Conservation (phyloP, 1,284 basidiomycete genomes). For the Apiotrichum sp. region DNA sequence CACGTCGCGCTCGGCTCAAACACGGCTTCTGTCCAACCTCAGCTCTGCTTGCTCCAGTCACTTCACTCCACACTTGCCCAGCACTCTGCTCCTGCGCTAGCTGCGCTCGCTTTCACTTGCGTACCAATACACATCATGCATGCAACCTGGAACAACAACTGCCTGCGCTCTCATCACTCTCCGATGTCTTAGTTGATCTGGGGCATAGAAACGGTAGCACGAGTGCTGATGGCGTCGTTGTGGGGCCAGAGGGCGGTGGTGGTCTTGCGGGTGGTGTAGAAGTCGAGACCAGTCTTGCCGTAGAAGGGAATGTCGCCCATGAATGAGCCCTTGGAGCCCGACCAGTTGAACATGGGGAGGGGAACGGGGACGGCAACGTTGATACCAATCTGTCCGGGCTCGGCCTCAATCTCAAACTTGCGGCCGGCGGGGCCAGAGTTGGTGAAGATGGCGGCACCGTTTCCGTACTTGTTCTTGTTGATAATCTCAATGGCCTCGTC, state of each 20-base stretch:
- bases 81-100: no score
- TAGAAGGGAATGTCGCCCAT: constrained; percentile 87
- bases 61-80: no score
- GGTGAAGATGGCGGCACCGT: constrained; percentile 94
- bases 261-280: constrained; percentile 39
- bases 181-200: constrained; percentile 31
- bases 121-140: constrained; percentile 10
- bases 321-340: constrained; percentile 61
- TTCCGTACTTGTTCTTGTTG: constrained; percentile 81
- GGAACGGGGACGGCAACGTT: constrained; percentile 89
- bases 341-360: constrained; percentile 64
- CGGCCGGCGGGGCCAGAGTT: constrained; percentile 93
- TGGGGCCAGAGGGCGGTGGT: constrained; percentile 42
- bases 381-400: constrained; percentile 88
- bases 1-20: no score
- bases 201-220: constrained; percentile 36
- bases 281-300: constrained; percentile 55
- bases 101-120: no score
- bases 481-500: constrained; percentile 88
- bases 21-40: no score
- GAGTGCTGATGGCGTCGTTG: constrained; percentile 35
- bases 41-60: no score
- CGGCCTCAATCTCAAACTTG: constrained; percentile 82
- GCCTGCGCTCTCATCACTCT: neutral
- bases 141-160: constrained; percentile 13